Evolutionary conservation across 345 rosid genomes (phyloP).

Genomic region (Eucalyptus cladocalyx): DNA sequence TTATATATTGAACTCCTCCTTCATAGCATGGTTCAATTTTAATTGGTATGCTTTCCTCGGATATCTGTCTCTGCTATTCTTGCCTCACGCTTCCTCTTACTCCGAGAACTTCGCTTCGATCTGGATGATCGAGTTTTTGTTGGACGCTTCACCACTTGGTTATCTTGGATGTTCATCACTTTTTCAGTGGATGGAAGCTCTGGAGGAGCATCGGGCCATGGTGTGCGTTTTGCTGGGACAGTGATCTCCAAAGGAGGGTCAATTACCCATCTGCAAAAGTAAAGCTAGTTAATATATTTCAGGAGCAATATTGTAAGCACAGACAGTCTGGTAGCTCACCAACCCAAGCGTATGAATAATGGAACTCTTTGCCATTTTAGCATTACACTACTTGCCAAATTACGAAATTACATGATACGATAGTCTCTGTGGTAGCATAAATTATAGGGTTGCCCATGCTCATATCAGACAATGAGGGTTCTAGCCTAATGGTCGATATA

Average conservation of each 20-base stretch:
- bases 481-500: background rate
- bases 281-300: background rate
- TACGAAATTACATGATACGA: background rate
- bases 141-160: slow-evolving; percentile 28
- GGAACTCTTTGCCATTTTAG: background rate
- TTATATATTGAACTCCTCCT: slow-evolving; percentile 3
- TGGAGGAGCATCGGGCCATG: slow-evolving; percentile 94
- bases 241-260: slow-evolving; percentile 89
- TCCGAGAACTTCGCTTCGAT: slow-evolving; percentile 47
- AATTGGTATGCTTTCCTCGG: slow-evolving; percentile 34
- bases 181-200: slow-evolving; percentile 55
- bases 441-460: background rate
- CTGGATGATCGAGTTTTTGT: slow-evolving; percentile 41
- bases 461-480: background rate
- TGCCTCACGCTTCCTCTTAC: slow-evolving; percentile 67
- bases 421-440: background rate
- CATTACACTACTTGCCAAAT: background rate
- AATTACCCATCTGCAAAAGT: slow-evolving; percentile 61
- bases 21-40: slow-evolving; percentile 12
- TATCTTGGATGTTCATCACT: slow-evolving; percentile 21
- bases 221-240: slow-evolving; percentile 73
- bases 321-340: background rate
- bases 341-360: background rate
- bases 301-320: background rate
- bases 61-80: slow-evolving; percentile 14